Conservation (phyloP, 2,329 filamentous ascomycete genomes). For the Fusarium chaquense region DNA sequence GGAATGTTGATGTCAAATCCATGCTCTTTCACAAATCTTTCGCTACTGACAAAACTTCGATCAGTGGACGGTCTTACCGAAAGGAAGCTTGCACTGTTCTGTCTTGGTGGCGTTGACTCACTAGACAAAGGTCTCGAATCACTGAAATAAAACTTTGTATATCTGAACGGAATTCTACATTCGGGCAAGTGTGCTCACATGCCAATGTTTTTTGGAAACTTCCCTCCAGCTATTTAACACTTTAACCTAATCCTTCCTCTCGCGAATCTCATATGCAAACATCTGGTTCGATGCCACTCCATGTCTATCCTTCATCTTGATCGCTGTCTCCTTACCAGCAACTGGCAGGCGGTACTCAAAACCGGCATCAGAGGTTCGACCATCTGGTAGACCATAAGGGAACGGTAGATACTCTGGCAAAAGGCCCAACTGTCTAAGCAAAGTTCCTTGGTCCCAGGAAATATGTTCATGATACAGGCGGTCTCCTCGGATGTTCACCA, state of each 20-base stretch:
- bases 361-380: conserved; percentile 39
- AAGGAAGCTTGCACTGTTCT: not conserved
- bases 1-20: not conserved
- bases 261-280: conserved; percentile 36
- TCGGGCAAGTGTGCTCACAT: not conserved
- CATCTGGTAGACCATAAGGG: conserved; percentile 64
- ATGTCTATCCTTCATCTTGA: conserved; percentile 51
- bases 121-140: not conserved
- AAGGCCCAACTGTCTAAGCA: conserved; percentile 68
- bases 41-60: not conserved
- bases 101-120: not conserved
- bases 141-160: not conserved
- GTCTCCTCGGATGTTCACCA: conserved; percentile 74
- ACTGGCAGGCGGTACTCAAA: conserved; percentile 52
- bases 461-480: conserved; percentile 75
- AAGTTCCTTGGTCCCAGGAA: conserved; percentile 75
- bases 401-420: conserved; percentile 71
- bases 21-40: not conserved
- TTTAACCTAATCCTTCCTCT: not conserved
- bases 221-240: not conserved
- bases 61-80: not conserved
- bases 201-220: not conserved
- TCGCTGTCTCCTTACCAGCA: conserved; percentile 48
- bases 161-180: not conserved
- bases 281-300: conserved; percentile 50